phyloP scores from a whole-genome alignment of 148 eudicot species.

The Gaultheria prostrata region DNA sequence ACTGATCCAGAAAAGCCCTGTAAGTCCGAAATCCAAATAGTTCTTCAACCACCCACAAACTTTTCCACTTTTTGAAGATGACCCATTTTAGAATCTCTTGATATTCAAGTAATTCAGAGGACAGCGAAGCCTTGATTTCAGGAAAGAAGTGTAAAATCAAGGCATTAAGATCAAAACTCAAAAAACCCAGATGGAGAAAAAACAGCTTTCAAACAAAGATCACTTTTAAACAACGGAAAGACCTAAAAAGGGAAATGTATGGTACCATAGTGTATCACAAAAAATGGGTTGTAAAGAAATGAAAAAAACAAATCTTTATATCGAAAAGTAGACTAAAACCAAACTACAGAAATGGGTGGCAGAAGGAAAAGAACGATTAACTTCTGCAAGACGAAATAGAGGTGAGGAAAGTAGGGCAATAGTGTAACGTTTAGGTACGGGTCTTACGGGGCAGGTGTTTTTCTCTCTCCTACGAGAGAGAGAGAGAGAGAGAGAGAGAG shows the following conservation, averaged over 20 bases:
- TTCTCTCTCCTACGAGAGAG: conserved; percentile 17
- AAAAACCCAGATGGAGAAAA: not conserved
- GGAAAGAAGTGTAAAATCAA: not conserved
- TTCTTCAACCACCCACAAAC: not conserved
- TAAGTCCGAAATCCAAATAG: not conserved
- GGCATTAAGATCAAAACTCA: conserved; percentile 1
- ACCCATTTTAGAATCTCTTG: conserved; percentile 13
- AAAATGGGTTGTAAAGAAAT: not conserved
- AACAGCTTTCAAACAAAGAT: not conserved
- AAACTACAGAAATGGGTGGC: not conserved
- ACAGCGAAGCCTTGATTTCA: not conserved
- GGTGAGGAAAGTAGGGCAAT: not conserved
- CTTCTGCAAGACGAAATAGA: conserved; percentile 11
- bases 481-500: conserved; percentile 26
- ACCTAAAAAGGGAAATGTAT: not conserved
- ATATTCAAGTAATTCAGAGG: conserved; percentile 13
- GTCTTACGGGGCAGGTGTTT: conserved; percentile 49
- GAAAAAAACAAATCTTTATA: conserved; percentile 10
- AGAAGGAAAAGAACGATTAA: conserved; percentile 11
- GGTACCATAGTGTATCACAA: too few species aligned
- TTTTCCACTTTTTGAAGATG: conserved; percentile 3
- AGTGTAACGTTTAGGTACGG: conserved; percentile 25
- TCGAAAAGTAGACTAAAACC: not conserved
- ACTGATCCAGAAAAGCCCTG: not conserved
- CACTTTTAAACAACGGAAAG: not conserved